Conservation (phyloP, 441 rosid species). For the Gossypium davidsonii region DNA sequence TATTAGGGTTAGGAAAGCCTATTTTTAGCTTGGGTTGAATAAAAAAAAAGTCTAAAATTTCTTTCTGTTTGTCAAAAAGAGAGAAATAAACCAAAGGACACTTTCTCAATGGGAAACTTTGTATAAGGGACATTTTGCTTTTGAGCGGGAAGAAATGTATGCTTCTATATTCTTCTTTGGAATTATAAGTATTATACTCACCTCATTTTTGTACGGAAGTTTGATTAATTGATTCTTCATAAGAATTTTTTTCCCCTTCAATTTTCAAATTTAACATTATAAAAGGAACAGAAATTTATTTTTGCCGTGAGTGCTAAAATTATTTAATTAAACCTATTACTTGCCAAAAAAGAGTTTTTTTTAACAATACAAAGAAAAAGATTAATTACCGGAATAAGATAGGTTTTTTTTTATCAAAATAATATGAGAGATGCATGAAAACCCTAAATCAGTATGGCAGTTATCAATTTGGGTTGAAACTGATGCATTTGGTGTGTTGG, state of each 20-base stretch:
- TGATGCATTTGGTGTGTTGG: too few species aligned
- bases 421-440: too few species aligned
- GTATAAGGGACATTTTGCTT: neutral
- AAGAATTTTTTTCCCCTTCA: neutral
- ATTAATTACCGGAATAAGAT: too few species aligned
- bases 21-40: neutral
- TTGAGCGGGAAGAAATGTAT: neutral
- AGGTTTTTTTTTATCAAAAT: too few species aligned
- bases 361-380: too few species aligned
- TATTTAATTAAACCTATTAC: neutral
- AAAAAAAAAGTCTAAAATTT: neutral
- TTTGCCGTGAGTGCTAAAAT: neutral
- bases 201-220: neutral
- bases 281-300: neutral
- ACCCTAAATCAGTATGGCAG: too few species aligned
- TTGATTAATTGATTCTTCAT: neutral
- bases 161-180: neutral
- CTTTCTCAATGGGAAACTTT: neutral
- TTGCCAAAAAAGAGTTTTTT: neutral
- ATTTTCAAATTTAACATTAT: neutral
- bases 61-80: neutral
- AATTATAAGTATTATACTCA: neutral
- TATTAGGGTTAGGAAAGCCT: neutral
- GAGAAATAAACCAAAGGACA: neutral
- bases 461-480: too few species aligned